Base-by-base conservation (phyloP, 192 early-diverging fungal species). In the Gorgonomyces haynaldii region DNA sequence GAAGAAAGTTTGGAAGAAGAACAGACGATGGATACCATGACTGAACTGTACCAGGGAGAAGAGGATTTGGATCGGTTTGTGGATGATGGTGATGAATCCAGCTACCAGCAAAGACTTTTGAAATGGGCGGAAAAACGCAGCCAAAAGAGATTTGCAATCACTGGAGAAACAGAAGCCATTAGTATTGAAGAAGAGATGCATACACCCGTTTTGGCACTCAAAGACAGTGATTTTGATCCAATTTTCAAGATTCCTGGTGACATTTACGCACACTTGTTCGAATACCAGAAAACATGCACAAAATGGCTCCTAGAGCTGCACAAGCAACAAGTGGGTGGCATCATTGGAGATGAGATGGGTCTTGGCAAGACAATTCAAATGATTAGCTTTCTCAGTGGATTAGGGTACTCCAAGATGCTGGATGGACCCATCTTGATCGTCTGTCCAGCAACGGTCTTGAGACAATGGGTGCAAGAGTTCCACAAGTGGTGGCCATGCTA, bases 291-390 rank as follows among this genome's bases (percentile, higher is more conserved):
- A 49, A 83, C 86, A 15, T 81, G 87, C 36, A 55, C 84, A 4
- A 65, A 70, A 22, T 98, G 94, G 94, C 62, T 98, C 27, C 85
- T 79, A 76, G 85, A 91, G 45, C 64, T 96, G 35, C 84, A 92
- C 58, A 66, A 67, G 36, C 88, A 92, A 56, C 70, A 86, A 28
- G 79, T 82, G 0, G 94, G 94, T 1, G 94, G 94, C 0, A 84
- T 97, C 19, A 65, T 95, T 19, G 91, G 89, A 19, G 91, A 95
- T 62, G 89, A 93, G 57, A 93, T 96, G 91, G 81, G 78, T 32
- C 59, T 94, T 1, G 94, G 94, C 7, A 97, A 97, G 49, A 97
- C 94, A 0, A 78, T 95, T 25, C 94, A 97, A 54, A 70, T 89
- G 3, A 82, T 86, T 25, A 64, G 86, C 15, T 93, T 90, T 48